Evolutionary conservation across 2,329 filamentous ascomycete species (phyloP).

Genomic region (Cercospora nicotianae): DNA sequence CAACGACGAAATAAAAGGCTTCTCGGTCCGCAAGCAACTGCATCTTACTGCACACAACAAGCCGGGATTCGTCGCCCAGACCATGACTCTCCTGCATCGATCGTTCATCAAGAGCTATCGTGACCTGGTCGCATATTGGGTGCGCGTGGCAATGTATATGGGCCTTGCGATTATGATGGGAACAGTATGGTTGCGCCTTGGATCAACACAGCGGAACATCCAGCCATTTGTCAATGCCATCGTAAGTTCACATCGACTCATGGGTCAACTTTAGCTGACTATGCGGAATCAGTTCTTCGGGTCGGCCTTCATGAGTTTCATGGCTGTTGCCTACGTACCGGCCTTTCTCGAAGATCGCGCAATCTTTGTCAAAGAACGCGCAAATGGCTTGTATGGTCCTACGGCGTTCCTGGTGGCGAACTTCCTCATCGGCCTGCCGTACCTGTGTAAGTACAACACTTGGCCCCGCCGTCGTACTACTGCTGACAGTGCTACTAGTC

Average conservation of each 20-base stretch:
- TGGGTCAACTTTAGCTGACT: conserved; percentile 8
- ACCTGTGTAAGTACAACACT: conserved; percentile 54
- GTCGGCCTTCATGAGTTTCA: conserved; percentile 55
- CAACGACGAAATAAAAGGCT: conserved; percentile 17
- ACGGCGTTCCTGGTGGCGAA: conserved; percentile 73
- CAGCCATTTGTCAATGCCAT: conserved; percentile 78
- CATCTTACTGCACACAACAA: conserved; percentile 6
- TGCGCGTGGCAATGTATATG: conserved; percentile 76
- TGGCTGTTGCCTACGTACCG: conserved; percentile 75
- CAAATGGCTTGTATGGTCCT: conserved; percentile 77
- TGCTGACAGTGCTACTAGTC: conserved; percentile 44
- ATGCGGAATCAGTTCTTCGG: conserved; percentile 45
- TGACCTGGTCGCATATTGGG: conserved; percentile 77
- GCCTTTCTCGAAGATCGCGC: conserved; percentile 76
- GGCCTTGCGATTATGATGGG: conserved; percentile 80
- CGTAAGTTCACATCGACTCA: conserved; percentile 22
- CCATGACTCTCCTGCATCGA: conserved; percentile 67
- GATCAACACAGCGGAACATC: conserved; percentile 67
- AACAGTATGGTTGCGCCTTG: conserved; percentile 77
- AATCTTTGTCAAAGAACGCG: conserved; percentile 73
- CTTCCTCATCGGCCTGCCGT: conserved; percentile 78
- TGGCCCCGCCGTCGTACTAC: background rate
- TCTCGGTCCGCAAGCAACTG: conserved; percentile 14
- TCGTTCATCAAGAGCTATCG: conserved; percentile 77
- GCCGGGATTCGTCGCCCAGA: conserved; percentile 19